Percentiles rank a stretch among this genome's conserved stretches.
These are phyloP conservation scores for Backusella liffmaniae DNA, from an alignment of 192 early-diverging fungal species.

Conservation along the genomic window DNA sequence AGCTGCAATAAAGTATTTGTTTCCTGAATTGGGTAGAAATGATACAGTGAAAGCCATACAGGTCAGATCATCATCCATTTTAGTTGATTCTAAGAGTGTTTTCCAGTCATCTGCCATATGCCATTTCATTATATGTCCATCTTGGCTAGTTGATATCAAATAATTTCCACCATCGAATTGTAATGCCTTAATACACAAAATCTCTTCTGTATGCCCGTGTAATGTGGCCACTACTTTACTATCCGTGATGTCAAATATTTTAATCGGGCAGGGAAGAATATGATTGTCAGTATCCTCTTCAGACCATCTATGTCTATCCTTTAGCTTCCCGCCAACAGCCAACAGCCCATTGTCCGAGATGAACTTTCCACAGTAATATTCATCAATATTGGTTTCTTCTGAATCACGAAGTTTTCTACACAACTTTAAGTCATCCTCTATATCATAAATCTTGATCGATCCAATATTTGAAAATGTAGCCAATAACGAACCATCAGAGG, in stretches of 20 bases:
- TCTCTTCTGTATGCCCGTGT: constrained; percentile 86
- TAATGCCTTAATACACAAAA: constrained; percentile 78
- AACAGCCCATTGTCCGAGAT: constrained; percentile 43
- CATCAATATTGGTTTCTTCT: constrained; percentile 82
- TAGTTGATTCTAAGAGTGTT: constrained; percentile 58
- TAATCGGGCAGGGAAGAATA: constrained; percentile 90
- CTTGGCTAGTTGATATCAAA: constrained; percentile 88
- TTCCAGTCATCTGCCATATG: constrained; percentile 79
- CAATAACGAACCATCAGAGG: constrained; percentile 81
- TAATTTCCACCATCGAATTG: constrained; percentile 81
- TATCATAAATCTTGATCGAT: constrained; percentile 77
- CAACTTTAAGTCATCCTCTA: constrained; percentile 61
- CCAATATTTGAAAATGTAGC: constrained; percentile 86
- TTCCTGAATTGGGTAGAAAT: constrained; percentile 91
- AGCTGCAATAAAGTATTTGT: constrained; percentile 89
- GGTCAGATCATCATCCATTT: constrained; percentile 80
- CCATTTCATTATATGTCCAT: constrained; percentile 93
- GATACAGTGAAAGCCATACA: constrained; percentile 97
- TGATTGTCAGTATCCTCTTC: constrained; percentile 91
- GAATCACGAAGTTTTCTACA: constrained; percentile 73
- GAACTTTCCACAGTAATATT: constrained; percentile 87
- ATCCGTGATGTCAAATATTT: constrained; percentile 81
- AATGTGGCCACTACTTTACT: constrained; percentile 80
- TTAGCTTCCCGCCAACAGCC: constrained; percentile 86
- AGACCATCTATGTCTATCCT: constrained; percentile 86